Conservation (phyloP, 2,329 filamentous ascomycete species). For the Pseudocercospora vitis region DNA sequence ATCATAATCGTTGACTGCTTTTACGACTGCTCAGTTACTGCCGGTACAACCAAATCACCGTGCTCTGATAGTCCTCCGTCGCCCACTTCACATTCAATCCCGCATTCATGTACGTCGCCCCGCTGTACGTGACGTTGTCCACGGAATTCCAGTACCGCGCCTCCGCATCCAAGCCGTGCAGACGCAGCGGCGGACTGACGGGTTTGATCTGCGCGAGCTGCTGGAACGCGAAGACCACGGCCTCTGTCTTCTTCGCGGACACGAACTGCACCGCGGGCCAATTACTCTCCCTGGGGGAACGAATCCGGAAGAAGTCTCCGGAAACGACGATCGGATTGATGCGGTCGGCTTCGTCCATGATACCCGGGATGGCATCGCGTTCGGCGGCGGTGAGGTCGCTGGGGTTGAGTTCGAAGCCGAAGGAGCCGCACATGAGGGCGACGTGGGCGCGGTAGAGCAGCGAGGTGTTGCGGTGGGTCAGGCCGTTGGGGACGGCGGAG, state of each 20-base stretch:
- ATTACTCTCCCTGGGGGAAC: constrained; percentile 59
- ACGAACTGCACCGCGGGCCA: constrained; percentile 64
- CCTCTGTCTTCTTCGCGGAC: constrained; percentile 51
- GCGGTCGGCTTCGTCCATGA: constrained; percentile 56
- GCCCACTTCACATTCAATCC: constrained; percentile 57
- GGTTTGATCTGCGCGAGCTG: constrained; percentile 55
- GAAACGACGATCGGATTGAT: constrained; percentile 61
- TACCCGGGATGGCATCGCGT: constrained; percentile 52
- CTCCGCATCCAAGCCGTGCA: constrained; percentile 58
- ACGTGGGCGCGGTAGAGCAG: constrained; percentile 64
- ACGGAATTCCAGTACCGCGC: constrained; percentile 55
- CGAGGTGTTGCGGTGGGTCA: constrained; percentile 57
- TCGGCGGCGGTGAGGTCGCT: constrained; percentile 53
- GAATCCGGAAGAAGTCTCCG: constrained; percentile 61
- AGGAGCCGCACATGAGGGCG: constrained; percentile 68
- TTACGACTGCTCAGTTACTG: constrained; percentile 1
- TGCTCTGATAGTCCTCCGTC: constrained; percentile 57
- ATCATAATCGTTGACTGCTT: too few species aligned
- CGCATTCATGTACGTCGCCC: constrained; percentile 62
- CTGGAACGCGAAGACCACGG: constrained; percentile 63
- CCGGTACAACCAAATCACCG: constrained; percentile 52
- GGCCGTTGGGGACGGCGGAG: constrained; percentile 60
- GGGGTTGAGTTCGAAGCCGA: constrained; percentile 65
- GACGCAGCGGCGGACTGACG: constrained; percentile 52
- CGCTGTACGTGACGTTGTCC: constrained; percentile 55